phyloP scores from a whole-genome alignment of 2,329 filamentous ascomycete genomes.

The Colletotrichum sp. region DNA sequence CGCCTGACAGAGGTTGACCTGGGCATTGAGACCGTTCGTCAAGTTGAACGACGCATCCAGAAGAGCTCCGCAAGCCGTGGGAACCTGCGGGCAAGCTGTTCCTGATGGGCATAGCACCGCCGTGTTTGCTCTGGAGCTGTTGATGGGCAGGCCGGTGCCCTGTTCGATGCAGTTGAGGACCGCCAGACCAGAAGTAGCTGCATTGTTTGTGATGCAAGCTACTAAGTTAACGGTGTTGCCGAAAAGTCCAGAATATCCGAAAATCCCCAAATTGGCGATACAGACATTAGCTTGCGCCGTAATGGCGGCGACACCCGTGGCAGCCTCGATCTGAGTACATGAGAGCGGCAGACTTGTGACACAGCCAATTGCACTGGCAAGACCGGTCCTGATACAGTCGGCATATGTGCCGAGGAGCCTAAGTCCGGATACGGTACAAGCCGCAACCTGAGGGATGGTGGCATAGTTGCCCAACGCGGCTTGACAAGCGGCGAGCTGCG shows the following conservation, averaged over 20 bases:
- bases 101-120: not conserved
- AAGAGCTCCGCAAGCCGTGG: not conserved
- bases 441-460: not conserved
- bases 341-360: not conserved
- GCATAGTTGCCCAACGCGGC: not conserved
- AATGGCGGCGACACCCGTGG: not conserved
- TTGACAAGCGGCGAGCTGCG: not conserved
- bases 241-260: not conserved
- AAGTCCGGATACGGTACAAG: accelerated
- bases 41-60: not conserved
- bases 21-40: not conserved
- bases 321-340: not conserved
- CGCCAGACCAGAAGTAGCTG: not conserved
- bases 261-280: not conserved
- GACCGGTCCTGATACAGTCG: not conserved
- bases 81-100: not conserved
- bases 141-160: not conserved
- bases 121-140: not conserved
- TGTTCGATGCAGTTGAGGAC: not conserved
- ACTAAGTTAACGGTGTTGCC: not conserved
- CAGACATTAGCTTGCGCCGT: not conserved
- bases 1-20: not conserved
- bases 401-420: not conserved
- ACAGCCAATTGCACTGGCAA: not conserved
- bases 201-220: not conserved